Base-by-base conservation (phyloP, 176 grass and related monocot species). In the Eleusine indica region DNA sequence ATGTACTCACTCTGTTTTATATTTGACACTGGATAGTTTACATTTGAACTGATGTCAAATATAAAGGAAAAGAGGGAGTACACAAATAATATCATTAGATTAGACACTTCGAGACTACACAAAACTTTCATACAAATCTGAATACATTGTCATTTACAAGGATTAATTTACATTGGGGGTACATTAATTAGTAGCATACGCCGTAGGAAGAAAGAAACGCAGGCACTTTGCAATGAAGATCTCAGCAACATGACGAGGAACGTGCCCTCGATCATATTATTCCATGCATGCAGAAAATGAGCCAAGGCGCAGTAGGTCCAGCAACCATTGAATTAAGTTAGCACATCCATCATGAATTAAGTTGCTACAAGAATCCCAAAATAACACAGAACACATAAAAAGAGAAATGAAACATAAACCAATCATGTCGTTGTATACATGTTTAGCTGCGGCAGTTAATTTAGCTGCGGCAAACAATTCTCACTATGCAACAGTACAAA, bases 361-460 rank as follows among this genome's bases (percentile, higher is more conserved):
- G 60, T 10, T 28, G 76, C 75, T 89, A 78, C 78, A 89, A 85
- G 47, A 78, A 68, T 77, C 67, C 3, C 47, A 89, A 71, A 89
- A 9, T 6, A 51, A 81, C 0, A 10, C 41, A 53, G 11, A 43
- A 43, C 39, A 60, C 21, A n/a, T 22, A 22, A 15, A 57, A 14
- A 28, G 38, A 35, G 21, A 28, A 67, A 54, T 41, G 15, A 2
- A 14, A 48, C 11, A n/a, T 74, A n/a, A 30, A 28, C 29, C 5
- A 35, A 58, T 9, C 62, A 84, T 57, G 28, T 4, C n/a, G 10
- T 22, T 61, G 7, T 25, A 25, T 25, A 25, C 25, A 25, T 25
- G 25, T 25, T 25, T 25, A 25, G 25, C 25, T 25, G 25, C 25
- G 25, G 25, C 25, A 39, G 32, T 12, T 35, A 60, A 75, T 37